Evolutionary conservation across 768 basidiomycete genomes (phyloP), one percentile per base, ranked within the genome.

Genomic region (Ramaria rubella): DNA sequence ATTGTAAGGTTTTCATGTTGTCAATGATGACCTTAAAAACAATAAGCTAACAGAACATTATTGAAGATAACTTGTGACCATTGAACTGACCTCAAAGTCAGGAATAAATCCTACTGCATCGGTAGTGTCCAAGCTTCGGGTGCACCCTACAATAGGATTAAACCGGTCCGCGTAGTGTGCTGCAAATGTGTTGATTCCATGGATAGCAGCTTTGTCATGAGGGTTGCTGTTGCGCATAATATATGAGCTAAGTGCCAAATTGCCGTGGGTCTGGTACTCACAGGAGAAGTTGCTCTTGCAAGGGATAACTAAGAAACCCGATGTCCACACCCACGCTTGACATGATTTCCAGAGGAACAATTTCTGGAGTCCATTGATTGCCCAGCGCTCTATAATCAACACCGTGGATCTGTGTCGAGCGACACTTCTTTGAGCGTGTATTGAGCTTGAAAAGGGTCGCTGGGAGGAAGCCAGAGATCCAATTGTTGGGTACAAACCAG

Each of bases 1-100:
- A 69, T 57, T 87, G 83, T n/a, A 88, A 76, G 62, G 83, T 87
- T 82, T 87, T 86, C 85, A 87, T 85, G 65, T 85, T 86, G 70
- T 87, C 85, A 43, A 87, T 86, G 65, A 87, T 85, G 49, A 87
- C 85, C 80, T 79, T 59, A n/a, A 11, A 31, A 30, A 46, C 34
- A 46, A 46, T 14, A 9, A 9, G 12, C 12, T 24, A 9, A 23
- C 11, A 33, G 26, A n/a, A 14, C 1, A 24, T 43, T n/a, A 27
- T 31, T 8, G 46, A 59, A 12, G 27, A 17, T 51, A n/a, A n/a
- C n/a, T n/a, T n/a, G n/a, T n/a, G 50, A 52, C 57, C 31, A 53
- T n/a, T n/a, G n/a, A n/a, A 60, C 73, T 60, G 72, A 23, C 38
- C 80, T 82, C 64, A 64, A 86, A 86, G 59, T 81, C 74, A 3